phyloP scores from a whole-genome alignment of 1,139 yeast species.

The Nakaseomyces nivariensis region DNA sequence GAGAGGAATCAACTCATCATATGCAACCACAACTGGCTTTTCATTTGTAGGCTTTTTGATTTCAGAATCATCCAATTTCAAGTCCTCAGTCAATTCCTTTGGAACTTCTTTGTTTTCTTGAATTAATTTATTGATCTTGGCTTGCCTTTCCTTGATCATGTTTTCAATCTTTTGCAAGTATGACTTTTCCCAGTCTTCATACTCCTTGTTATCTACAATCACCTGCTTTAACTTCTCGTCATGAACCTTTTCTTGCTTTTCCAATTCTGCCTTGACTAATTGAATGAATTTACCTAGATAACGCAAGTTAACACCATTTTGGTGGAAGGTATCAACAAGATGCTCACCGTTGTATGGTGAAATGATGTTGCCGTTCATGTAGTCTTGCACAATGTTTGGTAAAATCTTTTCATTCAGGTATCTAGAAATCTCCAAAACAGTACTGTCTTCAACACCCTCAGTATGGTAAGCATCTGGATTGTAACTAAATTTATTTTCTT shows the following conservation, averaged over 20 bases:
- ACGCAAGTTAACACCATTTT: slow-evolving; percentile 79
- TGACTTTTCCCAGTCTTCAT: slow-evolving; percentile 29
- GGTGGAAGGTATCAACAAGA: slow-evolving; percentile 59
- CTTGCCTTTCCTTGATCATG: slow-evolving; percentile 34
- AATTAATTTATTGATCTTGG: slow-evolving; percentile 31
- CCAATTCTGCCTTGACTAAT: slow-evolving; percentile 22
- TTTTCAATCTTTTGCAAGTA: slow-evolving; percentile 31
- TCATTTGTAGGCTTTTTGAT: slow-evolving; percentile 31
- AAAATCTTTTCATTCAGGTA: slow-evolving; percentile 51
- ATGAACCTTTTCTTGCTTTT: slow-evolving; percentile 22
- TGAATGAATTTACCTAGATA: slow-evolving; percentile 55
- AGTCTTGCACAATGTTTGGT: slow-evolving; percentile 48
- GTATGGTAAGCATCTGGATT: slow-evolving; percentile 72
- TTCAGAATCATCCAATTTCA: slow-evolving; percentile 31
- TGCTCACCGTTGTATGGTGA: slow-evolving; percentile 78
- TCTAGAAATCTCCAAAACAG: slow-evolving; percentile 58
- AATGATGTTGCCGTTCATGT: slow-evolving; percentile 40
- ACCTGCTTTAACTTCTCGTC: slow-evolving; percentile 23
- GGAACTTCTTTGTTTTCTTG: slow-evolving; percentile 30
- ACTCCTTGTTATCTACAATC: slow-evolving; percentile 29
- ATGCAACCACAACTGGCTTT: slow-evolving; percentile 22
- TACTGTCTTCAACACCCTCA: slow-evolving; percentile 45
- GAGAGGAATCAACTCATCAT: slow-evolving; percentile 36
- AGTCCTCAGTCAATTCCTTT: slow-evolving; percentile 29
- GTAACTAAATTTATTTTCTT: slow-evolving; percentile 47